Base-by-base conservation (phyloP, 768 basidiomycete species). In the Boletus pseudo-olivaceus region DNA sequence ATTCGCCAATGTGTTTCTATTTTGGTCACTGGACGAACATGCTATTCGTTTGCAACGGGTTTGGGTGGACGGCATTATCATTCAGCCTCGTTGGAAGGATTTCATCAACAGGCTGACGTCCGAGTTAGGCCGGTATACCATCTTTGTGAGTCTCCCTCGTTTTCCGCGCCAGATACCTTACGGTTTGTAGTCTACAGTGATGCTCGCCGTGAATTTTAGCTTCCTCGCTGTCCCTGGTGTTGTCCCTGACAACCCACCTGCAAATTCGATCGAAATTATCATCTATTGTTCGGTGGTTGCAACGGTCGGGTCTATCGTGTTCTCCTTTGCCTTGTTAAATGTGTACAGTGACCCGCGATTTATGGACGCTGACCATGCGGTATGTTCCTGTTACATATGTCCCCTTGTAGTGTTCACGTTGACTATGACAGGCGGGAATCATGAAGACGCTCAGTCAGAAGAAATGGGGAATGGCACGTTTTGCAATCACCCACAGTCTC, bases 401-500 rank as follows among this genome's bases (percentile, higher is more conserved):
- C 14, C 17, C 1, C 9, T 5, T 14, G 4, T 11, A 15, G 23
- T 14, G 17, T 14, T 48, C 26, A 40, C 3, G 2, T 29, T 38
- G 14, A 5, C 12, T 3, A n/a, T 19, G 41, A 45, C 33, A 62
- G 60, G 26, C 42, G 6, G 34, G 49, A 14, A 34, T 37, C 14
- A 45, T 62, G 51, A 30, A 32, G 43, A 44, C 34, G 1, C 38
- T 62, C 20, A 46, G 39, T 19, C 48, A 51, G 20, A 34, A 35
- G 6, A 34, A 40, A 23, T 34, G 38, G 9, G 61, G 56, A 4
- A 51, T 61, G 42, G 30, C 46, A 1, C 41, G 49, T 5, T 45
- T 62, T 37, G 52, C 61, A 5, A 59, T 62, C 27, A 57, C 52
- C 9, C 60, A 62, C 27, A 49, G 61, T 37, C 57, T 62, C 9